A percentile compares a stretch with the other conserved stretches of the same genome.
Evolutionary conservation across 208 protist species (phyloP).

Genomic region (Paratrypanosoma confusum): DNA sequence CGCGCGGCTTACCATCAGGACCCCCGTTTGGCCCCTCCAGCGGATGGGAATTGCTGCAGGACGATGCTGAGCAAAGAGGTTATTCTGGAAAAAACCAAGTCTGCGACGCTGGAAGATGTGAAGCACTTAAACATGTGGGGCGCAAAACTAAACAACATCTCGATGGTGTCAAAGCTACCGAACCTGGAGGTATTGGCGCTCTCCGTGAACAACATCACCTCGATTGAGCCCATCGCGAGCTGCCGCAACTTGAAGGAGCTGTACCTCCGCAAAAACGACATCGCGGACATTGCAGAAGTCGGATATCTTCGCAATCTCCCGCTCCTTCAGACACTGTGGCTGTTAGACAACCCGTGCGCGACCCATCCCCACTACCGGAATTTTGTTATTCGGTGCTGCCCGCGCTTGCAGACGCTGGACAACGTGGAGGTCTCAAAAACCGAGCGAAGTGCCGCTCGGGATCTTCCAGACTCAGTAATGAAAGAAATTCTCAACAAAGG

Average conservation of each 20-base stretch:
- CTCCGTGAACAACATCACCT: constrained; percentile 69
- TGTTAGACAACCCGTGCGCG: constrained; percentile 89
- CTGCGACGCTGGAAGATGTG: constrained; percentile 51
- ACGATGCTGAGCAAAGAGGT: constrained; percentile 59
- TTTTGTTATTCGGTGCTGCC: constrained; percentile 78
- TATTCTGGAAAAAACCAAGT: constrained; percentile 83
- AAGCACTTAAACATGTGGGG: constrained; percentile 90
- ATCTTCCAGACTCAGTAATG: constrained; percentile 1
- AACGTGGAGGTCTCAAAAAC: constrained; percentile 56
- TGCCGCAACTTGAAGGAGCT: constrained; percentile 77
- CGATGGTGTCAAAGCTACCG: constrained; percentile 42
- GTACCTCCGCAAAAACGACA: constrained; percentile 89
- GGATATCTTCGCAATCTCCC: constrained; percentile 46
- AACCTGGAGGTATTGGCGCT: constrained; percentile 82
- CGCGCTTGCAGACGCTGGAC: constrained; percentile 77
- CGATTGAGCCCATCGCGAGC: constrained; percentile 50
- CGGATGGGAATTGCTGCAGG: neutral
- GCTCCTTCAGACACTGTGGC: constrained; percentile 80
- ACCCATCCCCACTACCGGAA: constrained; percentile 70
- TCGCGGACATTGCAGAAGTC: constrained; percentile 68
- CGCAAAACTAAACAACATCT: constrained; percentile 71
- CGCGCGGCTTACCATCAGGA: neutral
- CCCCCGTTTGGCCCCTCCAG: neutral
- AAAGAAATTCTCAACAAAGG: constrained; percentile 35
- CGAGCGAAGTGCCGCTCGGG: constrained; percentile 38